Percentiles rank a stretch among this genome's conserved stretches.
These are phyloP conservation scores for Beverwykella pulmonaria DNA, from an alignment of 495 filamentous ascomycete species.

Conservation along the genomic window DNA sequence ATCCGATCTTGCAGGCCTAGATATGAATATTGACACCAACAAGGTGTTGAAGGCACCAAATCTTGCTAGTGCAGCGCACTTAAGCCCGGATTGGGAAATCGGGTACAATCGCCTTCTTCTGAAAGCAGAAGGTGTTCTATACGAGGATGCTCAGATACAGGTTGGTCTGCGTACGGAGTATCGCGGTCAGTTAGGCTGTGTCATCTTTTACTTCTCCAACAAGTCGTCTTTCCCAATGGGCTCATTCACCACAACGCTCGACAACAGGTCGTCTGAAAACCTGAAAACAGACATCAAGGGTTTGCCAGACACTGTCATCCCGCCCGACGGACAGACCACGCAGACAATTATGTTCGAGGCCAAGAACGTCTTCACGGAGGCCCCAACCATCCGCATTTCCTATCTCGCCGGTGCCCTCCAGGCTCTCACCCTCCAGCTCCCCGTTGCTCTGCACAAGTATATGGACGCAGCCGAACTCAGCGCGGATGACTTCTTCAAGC, in stretches of 20 bases:
- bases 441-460: slow-evolving; percentile 88
- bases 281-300: slow-evolving; percentile 83
- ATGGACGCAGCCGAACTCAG: slow-evolving; percentile 86
- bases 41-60: slow-evolving; percentile 69
- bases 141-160: slow-evolving; percentile 93
- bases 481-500: slow-evolving; percentile 94
- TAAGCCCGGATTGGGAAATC: slow-evolving; percentile 91
- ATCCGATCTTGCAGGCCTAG: slow-evolving; percentile 69
- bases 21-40: slow-evolving; percentile 66
- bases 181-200: slow-evolving; percentile 86
- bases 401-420: slow-evolving; percentile 94
- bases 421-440: slow-evolving; percentile 87
- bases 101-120: slow-evolving; percentile 87
- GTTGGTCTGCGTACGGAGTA: slow-evolving; percentile 93
- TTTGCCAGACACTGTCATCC: slow-evolving; percentile 81
- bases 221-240: slow-evolving; percentile 80
- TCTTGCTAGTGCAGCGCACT: slow-evolving; percentile 85
- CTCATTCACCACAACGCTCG: slow-evolving; percentile 91
- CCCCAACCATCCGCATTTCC: slow-evolving; percentile 89
- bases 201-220: slow-evolving; percentile 95
- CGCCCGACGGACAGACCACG: slow-evolving; percentile 76
- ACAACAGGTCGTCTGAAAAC: slow-evolving; percentile 70
- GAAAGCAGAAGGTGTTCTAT: slow-evolving; percentile 80
- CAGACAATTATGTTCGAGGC: slow-evolving; percentile 94
- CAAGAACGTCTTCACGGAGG: slow-evolving; percentile 75